Conservation (phyloP, 2,329 filamentous ascomycete genomes). For the Scleromitrula shiraiana region DNA sequence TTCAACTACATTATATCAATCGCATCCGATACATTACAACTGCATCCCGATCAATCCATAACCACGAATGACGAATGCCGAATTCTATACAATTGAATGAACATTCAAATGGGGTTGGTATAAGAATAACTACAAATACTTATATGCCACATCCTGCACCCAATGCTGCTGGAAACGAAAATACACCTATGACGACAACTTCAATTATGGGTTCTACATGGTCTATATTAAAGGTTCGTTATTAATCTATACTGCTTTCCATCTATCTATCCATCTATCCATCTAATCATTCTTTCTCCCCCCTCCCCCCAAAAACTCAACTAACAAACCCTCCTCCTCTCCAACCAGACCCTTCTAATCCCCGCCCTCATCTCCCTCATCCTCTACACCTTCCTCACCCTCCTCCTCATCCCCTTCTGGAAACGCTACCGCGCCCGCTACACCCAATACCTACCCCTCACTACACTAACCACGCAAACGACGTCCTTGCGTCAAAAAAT, state of each 20-base stretch:
- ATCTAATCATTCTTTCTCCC: too few species aligned
- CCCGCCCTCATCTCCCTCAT: constrained; percentile 63
- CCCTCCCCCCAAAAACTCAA: neutral
- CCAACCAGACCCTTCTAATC: constrained; percentile 63
- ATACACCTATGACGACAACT: constrained; percentile 11
- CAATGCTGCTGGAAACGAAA: constrained; percentile 25
- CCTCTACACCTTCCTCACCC: constrained; percentile 59
- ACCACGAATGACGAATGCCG: constrained; percentile 7
- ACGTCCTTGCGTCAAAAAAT: constrained; percentile 44
- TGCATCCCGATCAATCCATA: neutral
- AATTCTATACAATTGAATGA: neutral
- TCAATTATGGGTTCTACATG: constrained; percentile 23
- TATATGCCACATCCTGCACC: constrained; percentile 26
- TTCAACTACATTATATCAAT: neutral
- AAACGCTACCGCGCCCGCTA: constrained; percentile 63
- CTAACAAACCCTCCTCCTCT: too few species aligned
- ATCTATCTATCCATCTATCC: too few species aligned
- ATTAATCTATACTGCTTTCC: too few species aligned
- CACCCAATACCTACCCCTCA: constrained; percentile 64
- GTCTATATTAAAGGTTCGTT: constrained; percentile 29
- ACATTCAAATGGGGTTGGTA: too few species aligned
- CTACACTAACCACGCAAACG: constrained; percentile 52
- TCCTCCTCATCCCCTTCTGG: constrained; percentile 59
- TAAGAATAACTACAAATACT: neutral
- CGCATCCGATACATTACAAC: neutral